These are phyloP conservation scores for Mantamonas sphyraenae DNA, from an alignment of 78 protist genomes.

Conservation along the genomic window DNA sequence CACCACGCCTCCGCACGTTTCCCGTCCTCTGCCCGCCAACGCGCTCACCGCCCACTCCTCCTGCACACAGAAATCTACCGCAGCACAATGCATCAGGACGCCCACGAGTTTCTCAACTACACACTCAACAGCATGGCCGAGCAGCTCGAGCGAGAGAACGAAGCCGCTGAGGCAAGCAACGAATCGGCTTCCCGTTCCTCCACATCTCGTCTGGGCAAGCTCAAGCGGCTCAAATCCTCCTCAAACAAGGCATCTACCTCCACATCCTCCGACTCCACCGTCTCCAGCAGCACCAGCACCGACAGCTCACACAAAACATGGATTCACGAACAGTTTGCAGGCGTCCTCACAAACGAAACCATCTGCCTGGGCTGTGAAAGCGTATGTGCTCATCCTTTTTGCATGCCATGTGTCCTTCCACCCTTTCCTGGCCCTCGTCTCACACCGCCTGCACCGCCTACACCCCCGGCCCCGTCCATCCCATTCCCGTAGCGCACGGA, in stretches of 20 bases:
- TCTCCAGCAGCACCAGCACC: not conserved
- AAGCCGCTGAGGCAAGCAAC: not conserved
- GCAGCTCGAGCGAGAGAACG: conserved; percentile 22
- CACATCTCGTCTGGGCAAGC: not conserved
- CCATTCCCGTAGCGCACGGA: not conserved
- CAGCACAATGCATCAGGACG: conserved; percentile 75
- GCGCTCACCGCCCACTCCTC: not conserved
- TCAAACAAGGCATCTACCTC: not conserved
- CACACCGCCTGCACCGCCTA: too few relatives aligned
- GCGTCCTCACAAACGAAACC: conserved; percentile 74
- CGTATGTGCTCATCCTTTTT: conserved; percentile 13
- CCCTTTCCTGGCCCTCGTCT: too few relatives aligned
- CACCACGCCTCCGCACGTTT: not conserved
- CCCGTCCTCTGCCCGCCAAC: not conserved
- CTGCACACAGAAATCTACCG: conserved; percentile 45
- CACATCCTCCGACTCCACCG: not conserved
- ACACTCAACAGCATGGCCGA: conserved; percentile 70
- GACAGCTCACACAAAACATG: conserved; percentile 40
- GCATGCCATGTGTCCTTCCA: not conserved
- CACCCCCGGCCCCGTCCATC: too few relatives aligned
- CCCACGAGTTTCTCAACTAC: conserved; percentile 84
- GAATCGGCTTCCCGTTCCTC: not conserved
- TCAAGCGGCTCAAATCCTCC: not conserved
- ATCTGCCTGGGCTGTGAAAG: conserved; percentile 78
- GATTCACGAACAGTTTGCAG: conserved; percentile 81